Percentiles rank a stretch among this genome's conserved stretches.
phyloP scores from a whole-genome alignment of 345 rosid genomes.

The Combretum micranthum region DNA sequence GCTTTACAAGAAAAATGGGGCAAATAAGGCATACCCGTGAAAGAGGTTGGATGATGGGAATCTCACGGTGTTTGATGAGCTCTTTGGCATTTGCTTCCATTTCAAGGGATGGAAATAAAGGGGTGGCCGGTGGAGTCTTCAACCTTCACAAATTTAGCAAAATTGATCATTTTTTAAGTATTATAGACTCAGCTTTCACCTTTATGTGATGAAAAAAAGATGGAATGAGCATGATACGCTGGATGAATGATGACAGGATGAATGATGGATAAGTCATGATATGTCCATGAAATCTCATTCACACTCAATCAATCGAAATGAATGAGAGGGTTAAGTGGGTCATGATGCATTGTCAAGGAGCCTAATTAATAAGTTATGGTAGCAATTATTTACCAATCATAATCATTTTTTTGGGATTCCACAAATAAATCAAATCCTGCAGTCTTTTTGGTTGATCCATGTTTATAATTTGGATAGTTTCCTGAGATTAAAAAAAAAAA shows the following conservation, averaged over 20 bases:
- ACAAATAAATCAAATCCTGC: constrained; percentile 26
- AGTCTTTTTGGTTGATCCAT: constrained; percentile 31
- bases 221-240: no score
- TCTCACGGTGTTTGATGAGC: constrained; percentile 36
- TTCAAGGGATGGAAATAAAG: constrained; percentile 60
- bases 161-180: neutral
- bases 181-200: no score
- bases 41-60: constrained; percentile 40
- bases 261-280: no score
- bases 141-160: constrained; percentile 25
- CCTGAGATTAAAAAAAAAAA: constrained; percentile 18
- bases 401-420: constrained; percentile 42
- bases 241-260: no score
- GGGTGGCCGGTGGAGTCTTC: constrained; percentile 72
- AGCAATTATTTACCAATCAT: constrained; percentile 29
- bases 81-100: constrained; percentile 44
- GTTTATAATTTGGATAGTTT: constrained; percentile 30
- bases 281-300: no score
- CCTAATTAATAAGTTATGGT: no score
- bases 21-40: constrained; percentile 26
- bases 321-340: no score
- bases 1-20: neutral
- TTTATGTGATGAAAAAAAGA: no score
- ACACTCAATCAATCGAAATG: no score
- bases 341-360: no score